Conservation (phyloP, 2,329 filamentous ascomycete species). For the Zymoseptoria tritici region DNA sequence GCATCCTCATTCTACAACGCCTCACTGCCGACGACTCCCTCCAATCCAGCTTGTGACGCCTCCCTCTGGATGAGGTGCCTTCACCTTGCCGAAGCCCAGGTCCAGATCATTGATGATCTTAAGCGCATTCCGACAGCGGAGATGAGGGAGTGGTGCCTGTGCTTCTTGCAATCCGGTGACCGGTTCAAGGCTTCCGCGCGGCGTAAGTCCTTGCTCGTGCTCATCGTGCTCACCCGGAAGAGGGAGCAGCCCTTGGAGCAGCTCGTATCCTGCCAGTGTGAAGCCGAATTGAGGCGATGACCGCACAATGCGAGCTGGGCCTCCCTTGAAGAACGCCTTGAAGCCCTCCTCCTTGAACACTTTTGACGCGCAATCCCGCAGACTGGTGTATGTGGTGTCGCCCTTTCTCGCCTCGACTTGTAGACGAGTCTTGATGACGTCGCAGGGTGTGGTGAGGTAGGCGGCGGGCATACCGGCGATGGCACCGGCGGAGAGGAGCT, state of each 20-base stretch:
- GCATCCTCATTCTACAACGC: not conserved
- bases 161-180: slow-evolving; percentile 57
- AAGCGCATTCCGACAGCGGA: slow-evolving; percentile 77
- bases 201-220: slow-evolving; percentile 42
- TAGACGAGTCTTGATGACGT: slow-evolving; percentile 97
- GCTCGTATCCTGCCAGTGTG: slow-evolving; percentile 89
- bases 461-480: slow-evolving; percentile 56
- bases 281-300: slow-evolving; percentile 97
- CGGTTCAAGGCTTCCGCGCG: slow-evolving; percentile 53
- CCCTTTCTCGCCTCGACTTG: slow-evolving; percentile 97
- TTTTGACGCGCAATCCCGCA: slow-evolving; percentile 76
- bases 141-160: slow-evolving; percentile 56
- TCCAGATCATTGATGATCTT: slow-evolving; percentile 95
- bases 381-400: slow-evolving; percentile 76
- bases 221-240: slow-evolving; percentile 57
- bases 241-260: slow-evolving; percentile 74
- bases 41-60: slow-evolving; percentile 9
- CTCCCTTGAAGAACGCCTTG: slow-evolving; percentile 96
- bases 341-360: slow-evolving; percentile 89
- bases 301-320: slow-evolving; percentile 86
- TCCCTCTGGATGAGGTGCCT: slow-evolving; percentile 28
- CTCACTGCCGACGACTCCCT: not conserved
- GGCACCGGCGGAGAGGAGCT: slow-evolving; percentile 88
- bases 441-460: slow-evolving; percentile 93
- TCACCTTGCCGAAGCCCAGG: slow-evolving; percentile 77